phyloP scores from a whole-genome alignment of 345 rosid species.

The Euphorbia peplus region DNA sequence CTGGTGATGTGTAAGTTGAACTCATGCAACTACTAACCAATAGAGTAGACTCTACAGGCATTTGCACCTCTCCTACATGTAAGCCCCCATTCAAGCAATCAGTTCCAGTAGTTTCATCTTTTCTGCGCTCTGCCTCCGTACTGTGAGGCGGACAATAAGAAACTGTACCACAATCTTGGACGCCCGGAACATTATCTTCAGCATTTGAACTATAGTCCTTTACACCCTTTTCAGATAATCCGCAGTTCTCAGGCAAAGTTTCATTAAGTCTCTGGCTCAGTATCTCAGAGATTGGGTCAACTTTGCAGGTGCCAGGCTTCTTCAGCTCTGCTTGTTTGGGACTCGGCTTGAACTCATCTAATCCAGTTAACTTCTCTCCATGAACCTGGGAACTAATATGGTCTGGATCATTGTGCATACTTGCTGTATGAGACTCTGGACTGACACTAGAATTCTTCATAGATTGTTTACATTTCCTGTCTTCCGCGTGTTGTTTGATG shows the following conservation, averaged over 20 bases:
- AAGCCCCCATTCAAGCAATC: conserved; percentile 19
- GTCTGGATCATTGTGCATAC: conserved; percentile 3
- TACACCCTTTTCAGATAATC: conserved; percentile 23
- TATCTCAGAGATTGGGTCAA: conserved; percentile 8
- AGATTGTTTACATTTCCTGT: conserved; percentile 3
- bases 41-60: conserved; percentile 22
- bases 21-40: conserved; percentile 21
- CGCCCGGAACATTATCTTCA: conserved; percentile 20
- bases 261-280: conserved; percentile 19
- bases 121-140: conserved; percentile 19
- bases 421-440: conserved; percentile 20
- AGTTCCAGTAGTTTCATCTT: conserved; percentile 21
- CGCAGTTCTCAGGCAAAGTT: conserved; percentile 13
- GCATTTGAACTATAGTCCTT: conserved; percentile 5
- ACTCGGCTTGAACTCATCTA: conserved; percentile 12
- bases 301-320: conserved; percentile 19
- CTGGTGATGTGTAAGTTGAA: conserved; percentile 15
- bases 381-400: conserved; percentile 16
- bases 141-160: conserved; percentile 18
- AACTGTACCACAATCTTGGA: conserved; percentile 18
- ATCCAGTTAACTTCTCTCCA: conserved; percentile 12
- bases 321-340: conserved; percentile 21
- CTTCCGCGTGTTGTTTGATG: conserved; percentile 18
- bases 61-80: conserved; percentile 18
- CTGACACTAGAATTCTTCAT: conserved; percentile 5